A percentile compares a stretch with the other conserved stretches of the same genome.
phyloP scores from a whole-genome alignment of 441 rosid genomes.

The Jatropha multifida region DNA sequence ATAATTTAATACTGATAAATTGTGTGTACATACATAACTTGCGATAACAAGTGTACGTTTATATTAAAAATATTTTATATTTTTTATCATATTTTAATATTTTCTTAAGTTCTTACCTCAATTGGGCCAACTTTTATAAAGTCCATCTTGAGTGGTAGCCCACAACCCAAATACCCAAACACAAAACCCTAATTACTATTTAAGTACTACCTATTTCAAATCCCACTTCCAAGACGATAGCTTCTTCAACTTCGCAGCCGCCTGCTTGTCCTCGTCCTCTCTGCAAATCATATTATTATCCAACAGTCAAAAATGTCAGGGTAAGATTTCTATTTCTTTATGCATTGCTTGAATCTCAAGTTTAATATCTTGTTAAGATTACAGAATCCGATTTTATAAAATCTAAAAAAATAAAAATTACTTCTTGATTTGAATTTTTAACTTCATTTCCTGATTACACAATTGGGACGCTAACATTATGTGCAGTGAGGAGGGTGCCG shows the following conservation, averaged over 20 bases:
- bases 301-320: not conserved
- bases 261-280: not conserved
- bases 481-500: conserved; percentile 67
- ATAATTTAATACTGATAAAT: too few relatives aligned
- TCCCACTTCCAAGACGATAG: not conserved
- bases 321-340: not conserved
- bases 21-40: too few relatives aligned
- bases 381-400: not conserved
- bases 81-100: too few relatives aligned
- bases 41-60: too few relatives aligned
- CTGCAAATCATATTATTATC: not conserved
- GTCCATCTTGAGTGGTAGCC: not conserved
- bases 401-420: too few relatives aligned
- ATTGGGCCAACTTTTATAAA: not conserved
- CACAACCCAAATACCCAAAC: not conserved
- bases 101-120: not conserved
- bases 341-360: not conserved
- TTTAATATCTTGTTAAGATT: not conserved
- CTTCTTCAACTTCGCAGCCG: not conserved
- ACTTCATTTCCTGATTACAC: not conserved
- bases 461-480: not conserved
- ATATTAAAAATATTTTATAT: too few relatives aligned
- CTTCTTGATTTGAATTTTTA: not conserved
- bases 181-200: not conserved
- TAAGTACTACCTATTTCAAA: not conserved